Base-by-base conservation (phyloP, 129 eudicot species). In the Dittrichia graveolens region DNA sequence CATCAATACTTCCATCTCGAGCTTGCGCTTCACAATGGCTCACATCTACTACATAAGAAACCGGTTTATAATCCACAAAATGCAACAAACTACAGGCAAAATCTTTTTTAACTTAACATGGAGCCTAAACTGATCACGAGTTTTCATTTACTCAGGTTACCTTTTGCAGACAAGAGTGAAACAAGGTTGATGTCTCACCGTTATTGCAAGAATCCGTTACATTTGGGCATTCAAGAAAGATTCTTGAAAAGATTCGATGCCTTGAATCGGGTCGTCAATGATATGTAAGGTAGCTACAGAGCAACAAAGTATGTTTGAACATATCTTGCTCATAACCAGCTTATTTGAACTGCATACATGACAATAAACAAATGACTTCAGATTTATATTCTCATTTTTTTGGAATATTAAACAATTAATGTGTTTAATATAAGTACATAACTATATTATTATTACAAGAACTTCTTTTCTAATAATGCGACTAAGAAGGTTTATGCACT, bases 341-440 rank as follows among this genome's bases (percentile, higher is more conserved):
- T 61, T 39, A 38, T 61, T 61, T 39, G 24, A 61, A 35, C 65
- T 59, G 44, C 65, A 59, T n/a, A 9, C 9, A 59, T 37, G 6
- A 59, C 6, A 24, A 9, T 0, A 58, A 24, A 9, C 4, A 59
- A 4, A 56, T 8, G 62, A 46, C 50, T 46, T 46, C n/a, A 46
- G 50, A 16, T 54, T 16, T 56, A 8, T 39, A 56, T 39, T 5
- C 6, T 39, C 39, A 14, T 56, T 5, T 8, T 61, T n/a, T 40
- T 2, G 3, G 39, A 13, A 43, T 43, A 44, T 40, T 61, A 14
- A 59, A 34, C 9, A 31, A 34, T 5, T 31, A 4, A 4, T 34
- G 18, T 4, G 65, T 37, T 12, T 24, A 24, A 24, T 24, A 24
- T 24, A 24, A 24, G 31, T 24, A 24, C 31, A 24, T 0, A 24